phyloP scores from a whole-genome alignment of 2,329 filamentous ascomycete species.

The Monilinia polystroma region DNA sequence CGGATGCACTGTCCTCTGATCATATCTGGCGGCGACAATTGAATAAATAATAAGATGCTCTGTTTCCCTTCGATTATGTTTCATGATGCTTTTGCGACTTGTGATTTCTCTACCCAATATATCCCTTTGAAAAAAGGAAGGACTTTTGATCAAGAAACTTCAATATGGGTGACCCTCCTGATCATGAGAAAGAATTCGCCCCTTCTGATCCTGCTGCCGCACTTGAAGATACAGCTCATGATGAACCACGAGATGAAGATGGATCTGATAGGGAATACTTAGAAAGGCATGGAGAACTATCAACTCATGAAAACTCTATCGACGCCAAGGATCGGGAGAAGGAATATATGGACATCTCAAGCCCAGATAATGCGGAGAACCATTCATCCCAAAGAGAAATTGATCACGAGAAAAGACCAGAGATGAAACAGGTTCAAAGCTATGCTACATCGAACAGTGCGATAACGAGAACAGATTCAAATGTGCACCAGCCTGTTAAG shows the following conservation, averaged over 20 bases:
- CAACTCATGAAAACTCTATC: slow-evolving; percentile 12
- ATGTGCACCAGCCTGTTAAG: slow-evolving; percentile 34
- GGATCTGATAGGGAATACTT: slow-evolving; percentile 21
- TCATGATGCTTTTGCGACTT: not conserved
- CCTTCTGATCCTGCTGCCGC: slow-evolving; percentile 13
- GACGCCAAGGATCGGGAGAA: slow-evolving; percentile 30
- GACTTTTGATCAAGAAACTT: slow-evolving; percentile 11
- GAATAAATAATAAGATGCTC: slow-evolving; percentile 10
- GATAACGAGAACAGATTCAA: slow-evolving; percentile 45
- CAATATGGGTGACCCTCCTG: slow-evolving; percentile 15
- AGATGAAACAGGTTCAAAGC: slow-evolving; percentile 49
- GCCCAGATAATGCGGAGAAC: slow-evolving; percentile 26
- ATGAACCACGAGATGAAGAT: slow-evolving; percentile 21
- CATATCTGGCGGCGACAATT: not conserved
- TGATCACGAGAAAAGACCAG: slow-evolving; percentile 34
- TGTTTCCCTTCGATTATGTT: not conserved
- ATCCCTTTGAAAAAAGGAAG: not conserved
- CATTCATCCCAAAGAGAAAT: slow-evolving; percentile 27
- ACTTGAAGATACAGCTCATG: slow-evolving; percentile 13
- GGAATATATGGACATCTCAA: slow-evolving; percentile 33
- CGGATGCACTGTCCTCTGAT: not conserved
- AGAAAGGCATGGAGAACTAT: slow-evolving; percentile 14
- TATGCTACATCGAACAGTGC: slow-evolving; percentile 55
- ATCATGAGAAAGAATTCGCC: slow-evolving; percentile 19
- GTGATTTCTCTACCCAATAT: not conserved